phyloP scores from a whole-genome alignment of 108 stramenopile genomes.

The Fistulifera pelliculosa region DNA sequence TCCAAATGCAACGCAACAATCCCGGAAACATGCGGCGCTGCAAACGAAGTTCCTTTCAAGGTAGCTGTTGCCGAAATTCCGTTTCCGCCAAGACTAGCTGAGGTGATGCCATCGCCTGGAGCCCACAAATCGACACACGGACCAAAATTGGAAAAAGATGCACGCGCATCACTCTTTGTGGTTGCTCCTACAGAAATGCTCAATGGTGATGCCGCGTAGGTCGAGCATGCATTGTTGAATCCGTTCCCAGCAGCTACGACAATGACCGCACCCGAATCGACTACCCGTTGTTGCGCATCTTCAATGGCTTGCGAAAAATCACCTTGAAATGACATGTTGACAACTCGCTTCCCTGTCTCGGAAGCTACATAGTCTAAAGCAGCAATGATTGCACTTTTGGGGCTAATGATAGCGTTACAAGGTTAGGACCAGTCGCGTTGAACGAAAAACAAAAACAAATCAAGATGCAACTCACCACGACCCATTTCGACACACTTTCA shows the following conservation, averaged over 20 bases:
- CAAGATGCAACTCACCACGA: background rate
- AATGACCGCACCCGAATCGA: background rate
- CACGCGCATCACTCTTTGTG: background rate
- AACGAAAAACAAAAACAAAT: too few species aligned
- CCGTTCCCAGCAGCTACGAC: background rate
- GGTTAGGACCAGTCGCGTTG: too few species aligned
- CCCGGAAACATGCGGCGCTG: conserved; percentile 42
- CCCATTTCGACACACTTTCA: conserved; percentile 9
- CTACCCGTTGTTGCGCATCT: background rate
- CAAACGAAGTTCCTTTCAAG: conserved; percentile 40
- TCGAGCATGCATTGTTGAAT: background rate
- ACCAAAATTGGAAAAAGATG: conserved; percentile 1
- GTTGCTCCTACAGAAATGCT: background rate
- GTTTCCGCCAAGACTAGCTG: background rate
- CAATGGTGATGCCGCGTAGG: background rate
- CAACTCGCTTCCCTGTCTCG: background rate
- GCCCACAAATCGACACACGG: conserved; percentile 2
- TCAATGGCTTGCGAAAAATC: background rate
- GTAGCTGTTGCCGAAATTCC: background rate
- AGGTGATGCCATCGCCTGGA: background rate
- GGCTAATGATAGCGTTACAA: too few species aligned
- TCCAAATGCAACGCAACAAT: conserved; percentile 22
- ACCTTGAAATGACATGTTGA: background rate
- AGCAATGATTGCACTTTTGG: too few species aligned
- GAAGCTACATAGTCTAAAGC: background rate